Evolutionary conservation across 257 asterid species (phyloP).

Genomic region (Hygrophila difformis): DNA sequence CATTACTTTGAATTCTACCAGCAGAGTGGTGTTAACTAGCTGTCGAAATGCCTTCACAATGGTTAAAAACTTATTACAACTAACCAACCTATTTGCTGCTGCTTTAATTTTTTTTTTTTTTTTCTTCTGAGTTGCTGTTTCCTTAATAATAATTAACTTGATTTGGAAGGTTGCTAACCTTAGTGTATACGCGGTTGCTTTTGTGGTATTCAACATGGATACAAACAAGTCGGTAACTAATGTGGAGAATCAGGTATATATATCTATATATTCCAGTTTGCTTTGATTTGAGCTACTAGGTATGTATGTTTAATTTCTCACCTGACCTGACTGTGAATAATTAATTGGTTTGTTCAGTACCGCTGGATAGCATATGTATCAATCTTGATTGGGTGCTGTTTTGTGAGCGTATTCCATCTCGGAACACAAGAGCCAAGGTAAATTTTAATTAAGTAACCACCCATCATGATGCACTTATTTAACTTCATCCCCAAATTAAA

Average conservation of each 20-base stretch:
- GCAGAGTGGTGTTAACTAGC: constrained; percentile 92
- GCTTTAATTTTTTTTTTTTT: constrained; percentile 11
- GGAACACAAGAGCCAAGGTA: constrained; percentile 94
- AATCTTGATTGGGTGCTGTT: constrained; percentile 74
- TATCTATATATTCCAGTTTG: constrained; percentile 5
- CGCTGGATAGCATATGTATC: constrained; percentile 84
- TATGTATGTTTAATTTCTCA: not conserved
- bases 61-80: constrained; percentile 45
- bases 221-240: constrained; percentile 31
- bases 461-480: constrained; percentile 6
- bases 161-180: constrained; percentile 80
- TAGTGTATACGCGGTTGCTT: constrained; percentile 76
- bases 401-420: constrained; percentile 54
- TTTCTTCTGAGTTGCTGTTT: too few species aligned
- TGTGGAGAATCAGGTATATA: constrained; percentile 65
- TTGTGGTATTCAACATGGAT: constrained; percentile 45
- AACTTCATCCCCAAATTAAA: not conserved
- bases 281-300: too few species aligned
- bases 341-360: constrained; percentile 37
- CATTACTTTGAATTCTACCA: constrained; percentile 81
- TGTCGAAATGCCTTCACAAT: constrained; percentile 91
- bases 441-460: constrained; percentile 8
- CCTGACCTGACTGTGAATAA: not conserved
- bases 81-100: too few species aligned
- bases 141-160: too few species aligned